A percentile compares a stretch with the other conserved stretches of the same genome.
Conservation (phyloP, 2,329 filamentous ascomycete species). For the Ceratocystis harringtonii region DNA sequence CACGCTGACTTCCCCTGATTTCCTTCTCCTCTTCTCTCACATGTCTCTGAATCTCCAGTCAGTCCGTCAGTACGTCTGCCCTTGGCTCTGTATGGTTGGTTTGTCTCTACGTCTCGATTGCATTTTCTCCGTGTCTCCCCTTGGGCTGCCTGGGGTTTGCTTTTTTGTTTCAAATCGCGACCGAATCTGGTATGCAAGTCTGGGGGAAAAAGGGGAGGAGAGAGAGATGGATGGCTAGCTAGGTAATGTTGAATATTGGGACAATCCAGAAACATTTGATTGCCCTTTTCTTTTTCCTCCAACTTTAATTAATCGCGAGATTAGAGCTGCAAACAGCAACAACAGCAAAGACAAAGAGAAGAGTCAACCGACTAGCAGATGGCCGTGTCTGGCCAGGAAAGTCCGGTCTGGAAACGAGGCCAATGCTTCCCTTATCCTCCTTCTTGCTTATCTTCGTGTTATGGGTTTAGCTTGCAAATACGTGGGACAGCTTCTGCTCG, state of each 20-base stretch:
- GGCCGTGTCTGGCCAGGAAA: not conserved
- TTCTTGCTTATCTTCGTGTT: slow-evolving; percentile 1
- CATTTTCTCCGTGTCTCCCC: not conserved
- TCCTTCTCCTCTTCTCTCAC: not conserved
- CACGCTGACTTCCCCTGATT: not conserved
- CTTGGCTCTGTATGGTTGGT: too few relatives aligned
- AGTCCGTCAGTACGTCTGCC: not conserved
- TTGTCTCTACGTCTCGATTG: too few relatives aligned
- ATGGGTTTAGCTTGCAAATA: not conserved
- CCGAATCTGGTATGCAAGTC: not conserved
- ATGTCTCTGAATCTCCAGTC: not conserved
- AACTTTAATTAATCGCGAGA: too few relatives aligned
- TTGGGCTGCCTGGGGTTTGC: not conserved
- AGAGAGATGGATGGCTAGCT: not conserved
- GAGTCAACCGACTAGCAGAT: not conserved
- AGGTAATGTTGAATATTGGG: not conserved
- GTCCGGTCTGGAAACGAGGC: not conserved
- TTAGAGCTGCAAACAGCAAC: not conserved
- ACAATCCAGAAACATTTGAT: not conserved
- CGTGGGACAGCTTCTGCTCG: not conserved
- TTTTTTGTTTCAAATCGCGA: not conserved
- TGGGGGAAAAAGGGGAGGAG: not conserved
- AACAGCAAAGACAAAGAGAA: not conserved
- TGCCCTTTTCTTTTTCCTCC: too few relatives aligned
- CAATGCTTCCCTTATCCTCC: not conserved